phyloP scores from a whole-genome alignment of 805 yeast species.

The Candida awuae region DNA sequence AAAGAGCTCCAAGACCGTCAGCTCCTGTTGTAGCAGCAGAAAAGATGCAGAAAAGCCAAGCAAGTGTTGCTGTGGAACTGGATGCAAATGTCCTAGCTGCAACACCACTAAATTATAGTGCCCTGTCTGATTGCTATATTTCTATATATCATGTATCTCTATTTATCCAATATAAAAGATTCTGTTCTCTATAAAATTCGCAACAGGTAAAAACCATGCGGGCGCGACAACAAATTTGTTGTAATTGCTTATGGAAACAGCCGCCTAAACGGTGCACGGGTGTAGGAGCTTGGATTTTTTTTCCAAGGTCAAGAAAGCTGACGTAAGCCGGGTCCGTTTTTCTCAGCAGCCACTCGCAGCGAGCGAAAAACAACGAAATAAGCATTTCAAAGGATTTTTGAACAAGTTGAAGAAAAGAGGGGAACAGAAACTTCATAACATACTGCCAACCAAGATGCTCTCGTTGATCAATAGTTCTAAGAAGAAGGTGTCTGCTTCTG shows the following conservation, averaged over 20 bases:
- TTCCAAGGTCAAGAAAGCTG: neutral
- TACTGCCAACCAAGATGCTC: constrained; percentile 7
- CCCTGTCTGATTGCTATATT: neutral
- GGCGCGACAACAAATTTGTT: too few relatives aligned
- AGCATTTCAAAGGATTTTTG: neutral
- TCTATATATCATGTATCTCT: neutral
- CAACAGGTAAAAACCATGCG: too few relatives aligned
- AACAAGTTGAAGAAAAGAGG: neutral
- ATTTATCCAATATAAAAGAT: too few relatives aligned
- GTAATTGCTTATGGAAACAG: too few relatives aligned
- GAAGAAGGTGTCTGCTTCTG: constrained; percentile 1
- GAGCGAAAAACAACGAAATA: constrained; percentile 3
- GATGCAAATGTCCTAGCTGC: constrained; percentile 30
- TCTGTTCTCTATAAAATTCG: too few relatives aligned
- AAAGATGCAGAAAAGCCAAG: constrained; percentile 11
- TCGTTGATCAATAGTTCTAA: constrained; percentile 3
- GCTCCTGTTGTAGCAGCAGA: constrained; percentile 24
- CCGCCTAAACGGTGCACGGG: constrained; percentile 12
- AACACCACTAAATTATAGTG: constrained; percentile 28
- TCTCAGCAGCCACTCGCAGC: constrained; percentile 2
- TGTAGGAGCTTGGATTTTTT: neutral
- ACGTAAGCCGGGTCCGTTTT: neutral
- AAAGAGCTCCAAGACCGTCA: constrained; percentile 8
- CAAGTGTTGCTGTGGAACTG: constrained; percentile 30
- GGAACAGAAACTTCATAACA: neutral